These are phyloP conservation scores for Plectosphaerella plurivora DNA, from an alignment of 2,329 filamentous ascomycete genomes.

Conservation along the genomic window DNA sequence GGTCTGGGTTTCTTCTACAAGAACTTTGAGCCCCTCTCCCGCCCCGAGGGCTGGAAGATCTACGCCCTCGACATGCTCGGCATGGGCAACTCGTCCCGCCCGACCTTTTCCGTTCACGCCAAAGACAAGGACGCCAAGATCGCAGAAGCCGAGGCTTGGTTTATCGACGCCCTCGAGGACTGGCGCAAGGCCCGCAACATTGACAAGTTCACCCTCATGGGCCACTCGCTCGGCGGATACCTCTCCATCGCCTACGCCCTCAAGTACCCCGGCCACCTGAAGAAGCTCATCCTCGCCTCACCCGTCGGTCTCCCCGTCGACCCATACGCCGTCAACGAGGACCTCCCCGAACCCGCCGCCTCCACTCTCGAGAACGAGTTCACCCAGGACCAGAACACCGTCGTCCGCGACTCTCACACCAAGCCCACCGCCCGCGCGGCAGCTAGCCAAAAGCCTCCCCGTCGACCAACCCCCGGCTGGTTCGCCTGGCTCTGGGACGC, in stretches of 20 bases:
- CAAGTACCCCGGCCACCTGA: slow-evolving; percentile 90
- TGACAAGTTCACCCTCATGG: slow-evolving; percentile 87
- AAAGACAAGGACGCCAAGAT: slow-evolving; percentile 80
- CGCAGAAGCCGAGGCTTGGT: slow-evolving; percentile 88
- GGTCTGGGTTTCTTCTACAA: slow-evolving; percentile 98
- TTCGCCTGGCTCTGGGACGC: slow-evolving; percentile 93
- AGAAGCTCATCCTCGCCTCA: slow-evolving; percentile 93
- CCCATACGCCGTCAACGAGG: slow-evolving; percentile 78
- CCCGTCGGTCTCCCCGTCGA: slow-evolving; percentile 94
- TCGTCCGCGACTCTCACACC: slow-evolving; percentile 34
- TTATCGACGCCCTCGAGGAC: slow-evolving; percentile 92
- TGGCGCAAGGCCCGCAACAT: slow-evolving; percentile 88
- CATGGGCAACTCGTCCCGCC: slow-evolving; percentile 23
- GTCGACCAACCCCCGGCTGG: slow-evolving; percentile 72
- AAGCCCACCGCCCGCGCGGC: slow-evolving; percentile 18
- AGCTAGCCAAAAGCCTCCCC: slow-evolving; percentile 28
- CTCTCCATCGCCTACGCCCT: slow-evolving; percentile 92
- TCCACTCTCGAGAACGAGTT: slow-evolving; percentile 76
- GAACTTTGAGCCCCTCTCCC: slow-evolving; percentile 86
- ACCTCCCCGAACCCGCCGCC: slow-evolving; percentile 71
- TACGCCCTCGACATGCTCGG: slow-evolving; percentile 55
- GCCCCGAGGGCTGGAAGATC: slow-evolving; percentile 76
- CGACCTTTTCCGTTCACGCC: slow-evolving; percentile 66
- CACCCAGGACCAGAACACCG: slow-evolving; percentile 63
- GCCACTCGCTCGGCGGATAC: slow-evolving; percentile 92